Conservation (phyloP, 768 basidiomycete genomes). For the Rhodosporidiobolus sp. region DNA sequence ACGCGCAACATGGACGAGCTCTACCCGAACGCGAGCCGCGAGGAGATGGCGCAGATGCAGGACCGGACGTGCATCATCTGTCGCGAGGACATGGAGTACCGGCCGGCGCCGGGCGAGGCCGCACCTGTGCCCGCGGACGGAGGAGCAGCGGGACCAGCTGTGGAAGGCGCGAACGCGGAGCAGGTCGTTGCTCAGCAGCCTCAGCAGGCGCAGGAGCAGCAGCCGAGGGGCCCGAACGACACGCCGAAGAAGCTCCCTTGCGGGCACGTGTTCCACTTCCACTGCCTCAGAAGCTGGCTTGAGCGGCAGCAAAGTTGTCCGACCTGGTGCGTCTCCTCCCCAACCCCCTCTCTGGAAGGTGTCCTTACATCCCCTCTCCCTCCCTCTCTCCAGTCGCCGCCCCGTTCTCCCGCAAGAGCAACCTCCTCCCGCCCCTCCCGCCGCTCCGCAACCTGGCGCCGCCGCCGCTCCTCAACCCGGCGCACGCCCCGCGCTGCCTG, state of each 20-base stretch:
- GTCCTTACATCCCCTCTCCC: too few species aligned
- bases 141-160: slow-evolving; percentile 22
- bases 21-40: slow-evolving; percentile 86
- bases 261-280: slow-evolving; percentile 96
- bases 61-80: slow-evolving; percentile 98
- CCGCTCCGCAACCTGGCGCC: slow-evolving; percentile 15
- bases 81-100: slow-evolving; percentile 79
- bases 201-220: slow-evolving; percentile 31
- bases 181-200: slow-evolving; percentile 37
- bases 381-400: slow-evolving; percentile 33
- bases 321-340: slow-evolving; percentile 69
- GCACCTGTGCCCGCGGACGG: background rate
- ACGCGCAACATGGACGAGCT: slow-evolving; percentile 94
- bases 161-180: slow-evolving; percentile 39
- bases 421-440: slow-evolving; percentile 37
- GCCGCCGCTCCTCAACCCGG: slow-evolving; percentile 22
- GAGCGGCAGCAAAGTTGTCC: slow-evolving; percentile 98
- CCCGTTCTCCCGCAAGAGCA: slow-evolving; percentile 37
- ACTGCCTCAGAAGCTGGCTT: slow-evolving; percentile 94
- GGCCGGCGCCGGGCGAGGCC: slow-evolving; percentile 41
- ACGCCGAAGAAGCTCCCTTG: slow-evolving; percentile 96
- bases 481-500: background rate
- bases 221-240: slow-evolving; percentile 57
- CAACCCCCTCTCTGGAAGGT: background rate
- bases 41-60: slow-evolving; percentile 72